These are phyloP conservation scores for Boletus subcaerulescens DNA, from an alignment of 768 basidiomycete genomes.

Conservation along the genomic window DNA sequence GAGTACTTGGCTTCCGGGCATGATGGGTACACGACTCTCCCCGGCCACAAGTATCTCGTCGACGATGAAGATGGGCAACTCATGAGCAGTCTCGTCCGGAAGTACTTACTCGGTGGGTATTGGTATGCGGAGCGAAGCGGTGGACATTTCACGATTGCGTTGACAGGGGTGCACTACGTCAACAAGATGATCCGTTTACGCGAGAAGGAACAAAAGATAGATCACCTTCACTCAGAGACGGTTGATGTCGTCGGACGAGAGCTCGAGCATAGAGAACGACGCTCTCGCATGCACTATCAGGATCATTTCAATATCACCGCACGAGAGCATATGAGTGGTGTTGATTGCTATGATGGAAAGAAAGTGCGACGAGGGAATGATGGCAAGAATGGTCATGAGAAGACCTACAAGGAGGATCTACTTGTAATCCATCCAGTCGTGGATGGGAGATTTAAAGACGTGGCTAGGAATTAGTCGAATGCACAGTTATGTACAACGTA, in stretches of 20 bases:
- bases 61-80: constrained; percentile 82
- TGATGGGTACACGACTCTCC: constrained; percentile 74
- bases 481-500: constrained; percentile 9
- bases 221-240: constrained; percentile 44
- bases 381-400: constrained; percentile 10
- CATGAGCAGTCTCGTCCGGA: constrained; percentile 76
- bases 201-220: constrained; percentile 25
- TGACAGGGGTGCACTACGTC: constrained; percentile 68
- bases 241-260: constrained; percentile 46
- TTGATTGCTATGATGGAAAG: constrained; percentile 72
- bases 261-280: constrained; percentile 38
- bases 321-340: constrained; percentile 72
- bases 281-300: constrained; percentile 52
- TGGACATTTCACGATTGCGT: constrained; percentile 8
- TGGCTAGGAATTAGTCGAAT: constrained; percentile 33
- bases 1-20: constrained; percentile 84
- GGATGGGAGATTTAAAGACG: constrained; percentile 66
- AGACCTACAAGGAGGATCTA: constrained; percentile 43
- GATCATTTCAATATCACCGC: constrained; percentile 57
- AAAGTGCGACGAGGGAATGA: constrained; percentile 38
- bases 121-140: background rate
- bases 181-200: constrained; percentile 52
- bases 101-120: constrained; percentile 72
- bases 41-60: constrained; percentile 63
- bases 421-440: constrained; percentile 57